phyloP scores from a whole-genome alignment of 1,284 basidiomycete genomes.

The Rhodofomes roseus region DNA sequence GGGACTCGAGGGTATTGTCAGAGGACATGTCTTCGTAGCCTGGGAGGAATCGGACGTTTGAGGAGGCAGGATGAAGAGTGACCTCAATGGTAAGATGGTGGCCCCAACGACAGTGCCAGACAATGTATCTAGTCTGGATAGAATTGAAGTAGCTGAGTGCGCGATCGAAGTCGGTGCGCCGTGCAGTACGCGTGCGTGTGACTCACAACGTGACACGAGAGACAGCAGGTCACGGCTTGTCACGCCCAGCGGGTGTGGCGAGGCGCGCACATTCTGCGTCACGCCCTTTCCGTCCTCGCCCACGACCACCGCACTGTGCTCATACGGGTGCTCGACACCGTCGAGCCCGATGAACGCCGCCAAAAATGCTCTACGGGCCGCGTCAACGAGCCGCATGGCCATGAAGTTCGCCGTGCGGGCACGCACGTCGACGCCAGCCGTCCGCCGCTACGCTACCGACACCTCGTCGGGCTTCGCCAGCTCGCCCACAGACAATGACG shows the following conservation, averaged over 20 bases:
- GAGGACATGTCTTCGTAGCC: slow-evolving; percentile 1
- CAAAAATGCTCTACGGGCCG: neutral
- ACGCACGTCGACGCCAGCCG: neutral
- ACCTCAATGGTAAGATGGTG: too few species aligned
- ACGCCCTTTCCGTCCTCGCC: neutral
- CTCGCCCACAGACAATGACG: neutral
- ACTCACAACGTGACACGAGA: neutral
- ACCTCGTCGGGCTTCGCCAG: slow-evolving; percentile 2
- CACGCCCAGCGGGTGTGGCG: neutral
- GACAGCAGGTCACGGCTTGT: neutral
- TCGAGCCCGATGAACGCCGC: neutral
- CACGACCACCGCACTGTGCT: neutral
- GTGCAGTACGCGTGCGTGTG: neutral
- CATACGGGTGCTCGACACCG: neutral
- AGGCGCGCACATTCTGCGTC: neutral
- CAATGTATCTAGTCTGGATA: too few species aligned
- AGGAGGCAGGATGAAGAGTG: too few species aligned
- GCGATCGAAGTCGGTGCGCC: too few species aligned
- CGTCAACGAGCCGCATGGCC: neutral
- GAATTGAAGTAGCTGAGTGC: too few species aligned
- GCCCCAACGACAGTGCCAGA: too few species aligned
- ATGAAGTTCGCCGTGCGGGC: neutral
- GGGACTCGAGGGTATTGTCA: slow-evolving; percentile 15
- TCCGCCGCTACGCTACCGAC: neutral
- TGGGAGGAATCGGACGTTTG: neutral